Conservation (phyloP, 106 monocot species). For the Phalaenopsis aphrodite region DNA sequence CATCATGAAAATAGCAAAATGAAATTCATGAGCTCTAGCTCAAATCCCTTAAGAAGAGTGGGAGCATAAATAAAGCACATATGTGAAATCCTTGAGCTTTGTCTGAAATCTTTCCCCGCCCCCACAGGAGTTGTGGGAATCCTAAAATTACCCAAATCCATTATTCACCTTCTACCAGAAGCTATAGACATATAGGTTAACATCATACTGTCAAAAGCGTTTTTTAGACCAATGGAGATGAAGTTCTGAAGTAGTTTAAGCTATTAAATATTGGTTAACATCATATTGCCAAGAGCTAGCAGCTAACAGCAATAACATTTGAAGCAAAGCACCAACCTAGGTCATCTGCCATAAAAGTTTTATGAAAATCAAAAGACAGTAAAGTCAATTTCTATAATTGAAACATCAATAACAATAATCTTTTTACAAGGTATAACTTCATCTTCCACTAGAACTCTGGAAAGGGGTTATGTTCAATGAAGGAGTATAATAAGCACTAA, state of each 20-base stretch:
- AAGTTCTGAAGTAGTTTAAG: neutral
- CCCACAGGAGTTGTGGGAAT: no score
- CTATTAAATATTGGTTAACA: neutral
- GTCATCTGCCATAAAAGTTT: neutral
- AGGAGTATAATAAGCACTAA: neutral
- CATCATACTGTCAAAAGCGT: neutral
- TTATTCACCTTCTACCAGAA: neutral
- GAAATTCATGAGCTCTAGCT: no score
- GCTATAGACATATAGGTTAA: no score
- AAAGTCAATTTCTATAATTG: neutral
- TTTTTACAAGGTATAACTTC: neutral
- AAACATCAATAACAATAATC: neutral
- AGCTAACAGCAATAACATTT: neutral
- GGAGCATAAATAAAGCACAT: no score
- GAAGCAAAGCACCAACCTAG: neutral
- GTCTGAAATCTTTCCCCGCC: no score
- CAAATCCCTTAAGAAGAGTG: no score
- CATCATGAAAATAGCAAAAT: no score
- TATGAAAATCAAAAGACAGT: neutral
- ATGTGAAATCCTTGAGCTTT: no score
- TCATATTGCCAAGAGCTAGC: neutral
- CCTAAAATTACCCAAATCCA: no score
- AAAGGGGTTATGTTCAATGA: neutral
- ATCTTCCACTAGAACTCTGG: neutral
- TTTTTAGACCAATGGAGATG: neutral